Evolutionary conservation across 2,329 filamentous ascomycete genomes (phyloP), one percentile per base, ranked within the genome.

Genomic region (Apiospora malaysiana): DNA sequence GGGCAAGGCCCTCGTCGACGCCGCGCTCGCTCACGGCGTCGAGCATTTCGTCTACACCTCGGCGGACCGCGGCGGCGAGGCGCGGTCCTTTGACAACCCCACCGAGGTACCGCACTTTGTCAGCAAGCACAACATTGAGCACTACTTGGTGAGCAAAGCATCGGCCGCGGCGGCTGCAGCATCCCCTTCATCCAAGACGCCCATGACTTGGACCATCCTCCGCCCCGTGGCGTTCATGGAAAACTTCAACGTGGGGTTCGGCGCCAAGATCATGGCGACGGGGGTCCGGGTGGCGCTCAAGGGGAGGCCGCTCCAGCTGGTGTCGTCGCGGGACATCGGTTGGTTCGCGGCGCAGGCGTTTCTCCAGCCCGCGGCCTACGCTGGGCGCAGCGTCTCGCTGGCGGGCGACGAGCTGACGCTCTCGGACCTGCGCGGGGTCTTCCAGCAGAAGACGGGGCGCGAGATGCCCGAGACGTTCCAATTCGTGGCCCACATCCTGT

Each of bases 21-120:
- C 85, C 1, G 83, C 88, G 0, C 74, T 91, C 66, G 84, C 85
- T 40, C 80, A 87, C 43, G 83, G 83, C 14, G 87, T 91, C 66
- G 82, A 85, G 70, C 84, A 88, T 76, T 89, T 92, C 74, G 85
- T 92, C 70, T 91, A 90, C 79, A 85, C 84, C 0, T 89, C 86
- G 51, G 87, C 90, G 9, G 90, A 92, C 71, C 88, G 90, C 37
- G 86, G 87, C 65, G 88, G 89, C 25, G 83, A 85, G 68, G 76
- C 77, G 7, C 83, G 83, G 51, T 85, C 84, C 66, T 80, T 83
- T 67, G 82, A 84, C 16, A 84, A 84, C 73, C 83, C 87, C 0
- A 91, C 89, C 2, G 72, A 83, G 1, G 82, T 91, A 47, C 88
- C 88, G 0, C 89, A 92, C 77, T 92, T 92, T 78, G 83, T 83